Evolutionary conservation across 106 monocot genomes (phyloP), one percentile per base, ranked within the genome.

Genomic region (Dendrobium nobile): DNA sequence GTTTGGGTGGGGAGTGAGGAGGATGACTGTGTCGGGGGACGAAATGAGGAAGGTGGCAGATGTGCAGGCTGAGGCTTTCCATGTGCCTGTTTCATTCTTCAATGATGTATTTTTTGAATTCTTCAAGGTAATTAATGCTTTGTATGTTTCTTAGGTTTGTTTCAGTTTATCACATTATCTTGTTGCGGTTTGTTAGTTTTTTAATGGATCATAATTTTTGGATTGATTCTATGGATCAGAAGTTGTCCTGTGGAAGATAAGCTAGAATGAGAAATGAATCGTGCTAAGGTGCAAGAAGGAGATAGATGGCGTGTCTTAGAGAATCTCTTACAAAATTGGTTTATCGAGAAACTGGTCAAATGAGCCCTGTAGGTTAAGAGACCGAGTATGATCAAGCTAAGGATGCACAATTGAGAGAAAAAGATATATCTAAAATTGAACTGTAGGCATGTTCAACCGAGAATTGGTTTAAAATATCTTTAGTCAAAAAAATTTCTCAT

Each of bases 31-130:
- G 82, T 85, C 78, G 0, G 85, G 78, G n/a, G 92, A 94, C 37
- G 96, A 96, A 88, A 83, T 96, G 86, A 87, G 84, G 86, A 86
- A 72, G 45, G 96, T 90, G 65, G 93, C 96, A 59, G 67, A 79
- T 56, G 92, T 96, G 4, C 94, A 96, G 81, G 96, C 93, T 73
- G 93, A 94, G 79, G 96, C 96, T 7, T 96, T 96, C 72, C 93
- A 96, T 85, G 84, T 79, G 41, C 96, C 96, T 27, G 83, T 88
- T 77, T 79, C 80, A 20, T 77, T 96, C 67, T 92, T 94, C 73
- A 86, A 93, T 76, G 89, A 86, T 68, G 45, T 96, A 83, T 92
- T 94, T 86, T 90, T 87, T 79, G 82, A 90, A 13, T 89, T 94
- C 74, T 96, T 94, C 47, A 84, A 86, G 84, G 96, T 91, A 16